Evolutionary conservation across 345 rosid species (phyloP).

Genomic region (Mangifera indica): DNA sequence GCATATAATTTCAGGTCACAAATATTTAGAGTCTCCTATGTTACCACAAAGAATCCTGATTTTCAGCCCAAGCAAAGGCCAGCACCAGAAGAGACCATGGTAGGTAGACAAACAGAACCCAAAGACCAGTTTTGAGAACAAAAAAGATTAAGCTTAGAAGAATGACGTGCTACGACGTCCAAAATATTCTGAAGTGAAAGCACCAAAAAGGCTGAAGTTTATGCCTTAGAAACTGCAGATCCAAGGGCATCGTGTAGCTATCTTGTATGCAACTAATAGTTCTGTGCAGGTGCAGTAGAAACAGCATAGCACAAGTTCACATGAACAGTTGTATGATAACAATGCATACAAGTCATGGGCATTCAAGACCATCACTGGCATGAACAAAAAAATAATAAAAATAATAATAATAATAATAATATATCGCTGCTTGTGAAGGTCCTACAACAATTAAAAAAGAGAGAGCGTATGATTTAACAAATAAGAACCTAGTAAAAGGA

Average conservation of each 20-base stretch:
- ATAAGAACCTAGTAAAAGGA: too few relatives aligned
- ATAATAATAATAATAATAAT: too few relatives aligned
- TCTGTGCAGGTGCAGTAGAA: not conserved
- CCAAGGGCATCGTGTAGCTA: not conserved
- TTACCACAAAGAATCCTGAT: not conserved
- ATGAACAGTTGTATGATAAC: not conserved
- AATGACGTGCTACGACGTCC: not conserved
- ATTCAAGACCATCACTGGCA: too few relatives aligned
- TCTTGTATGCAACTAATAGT: not conserved
- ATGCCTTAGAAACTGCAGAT: not conserved
- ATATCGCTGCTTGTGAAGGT: too few relatives aligned
- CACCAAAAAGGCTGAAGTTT: not conserved
- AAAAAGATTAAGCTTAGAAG: not conserved
- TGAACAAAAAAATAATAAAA: too few relatives aligned
- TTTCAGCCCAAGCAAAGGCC: not conserved
- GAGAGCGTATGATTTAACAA: too few relatives aligned
- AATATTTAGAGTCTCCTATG: not conserved
- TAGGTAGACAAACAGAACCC: not conserved
- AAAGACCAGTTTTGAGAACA: not conserved
- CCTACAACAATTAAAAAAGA: too few relatives aligned
- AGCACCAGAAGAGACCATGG: conserved; percentile 1
- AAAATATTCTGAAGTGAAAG: not conserved
- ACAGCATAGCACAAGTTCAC: not conserved
- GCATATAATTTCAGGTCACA: conserved; percentile 10
- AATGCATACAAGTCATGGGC: too few relatives aligned